Percentiles rank a stretch among this genome's conserved stretches.
Conservation (phyloP, 2,329 filamentous ascomycete genomes). For the Colletotrichum chrysophilum region DNA sequence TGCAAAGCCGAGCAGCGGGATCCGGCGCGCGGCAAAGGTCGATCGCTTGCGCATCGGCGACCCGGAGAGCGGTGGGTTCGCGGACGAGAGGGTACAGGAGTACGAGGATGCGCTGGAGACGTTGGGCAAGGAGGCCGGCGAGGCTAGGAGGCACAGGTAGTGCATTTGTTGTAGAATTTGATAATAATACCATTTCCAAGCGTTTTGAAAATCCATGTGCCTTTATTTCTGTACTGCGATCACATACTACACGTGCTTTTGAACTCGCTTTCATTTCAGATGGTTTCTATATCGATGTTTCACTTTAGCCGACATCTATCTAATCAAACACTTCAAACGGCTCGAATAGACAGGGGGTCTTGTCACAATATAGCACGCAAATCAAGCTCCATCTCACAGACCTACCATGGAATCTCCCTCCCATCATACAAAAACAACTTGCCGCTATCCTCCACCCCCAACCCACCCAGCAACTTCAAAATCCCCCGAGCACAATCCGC, state of each 20-base stretch:
- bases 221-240: not conserved
- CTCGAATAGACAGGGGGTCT: not conserved
- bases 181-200: not conserved
- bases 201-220: not conserved
- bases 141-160: constrained; percentile 25
- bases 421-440: not conserved
- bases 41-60: constrained; percentile 50
- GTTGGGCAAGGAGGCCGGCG: constrained; percentile 66
- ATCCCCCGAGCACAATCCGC: constrained; percentile 24
- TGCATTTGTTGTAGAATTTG: not conserved
- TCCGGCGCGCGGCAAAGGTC: constrained; percentile 50
- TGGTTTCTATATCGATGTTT: not conserved
- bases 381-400: not conserved
- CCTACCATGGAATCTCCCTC: not conserved
- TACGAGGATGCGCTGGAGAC: constrained; percentile 65
- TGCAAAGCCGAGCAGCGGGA: constrained; percentile 56
- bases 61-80: constrained; percentile 43
- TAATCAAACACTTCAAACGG: not conserved
- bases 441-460: not conserved
- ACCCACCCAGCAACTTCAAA: not conserved
- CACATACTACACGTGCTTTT: not conserved
- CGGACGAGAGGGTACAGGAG: constrained; percentile 47
- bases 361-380: not conserved
- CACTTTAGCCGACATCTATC: not conserved
- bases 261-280: not conserved